Base-by-base conservation (phyloP, 192 early-diverging fungal genomes). In the Physocladia obscura region DNA sequence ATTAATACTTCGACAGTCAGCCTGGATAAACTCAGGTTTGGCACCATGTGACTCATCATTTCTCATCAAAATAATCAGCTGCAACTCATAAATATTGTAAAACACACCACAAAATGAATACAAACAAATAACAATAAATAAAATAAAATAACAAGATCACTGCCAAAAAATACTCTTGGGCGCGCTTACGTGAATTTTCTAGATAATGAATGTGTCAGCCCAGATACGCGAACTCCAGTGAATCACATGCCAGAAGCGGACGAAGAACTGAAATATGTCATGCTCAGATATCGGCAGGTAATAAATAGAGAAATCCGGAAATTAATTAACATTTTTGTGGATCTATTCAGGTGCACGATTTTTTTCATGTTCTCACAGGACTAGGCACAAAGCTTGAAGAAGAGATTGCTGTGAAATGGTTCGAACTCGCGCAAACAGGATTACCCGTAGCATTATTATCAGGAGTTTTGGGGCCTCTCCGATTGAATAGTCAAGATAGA, bases 401-500 rank as follows among this genome's bases (percentile, higher is more conserved):
- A 35, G 97, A 98, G 82, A 80, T 97, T 57, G 94, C 90, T 3
- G 82, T 98, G 38, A 98, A 98, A 82, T 92, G 91, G 88, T 93
- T 97, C 72, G 97, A 98, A 76, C 88, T 90, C 77, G 83, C 82
- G 11, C 97, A 98, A 72, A 94, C 90, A 1, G 93, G 92, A 1
- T 73, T 98, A 54, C 97, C 97, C 13, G 89, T 98, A 74, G 88
- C 91, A 0, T 77, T 89, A 74, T 74, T 96, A n/a, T 84, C 88
- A 15, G 90, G 90, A n/a, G 58, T 91, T 4, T 82, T 93, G 75
- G 97, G 94, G 0, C 94, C 93, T 0, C 64, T 96, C 54, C 73
- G 87, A 15, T 75, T 97, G 61, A 78, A 81, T 0, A 59, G 74
- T 1, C 40, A 59, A 19, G 88, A 96, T 74, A 76, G 90, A 17